A percentile compares a stretch with the other conserved stretches of the same genome.
Evolutionary conservation across 2,329 filamentous ascomycete species (phyloP).

Genomic region (Paraconiothyrium brasiliense): DNA sequence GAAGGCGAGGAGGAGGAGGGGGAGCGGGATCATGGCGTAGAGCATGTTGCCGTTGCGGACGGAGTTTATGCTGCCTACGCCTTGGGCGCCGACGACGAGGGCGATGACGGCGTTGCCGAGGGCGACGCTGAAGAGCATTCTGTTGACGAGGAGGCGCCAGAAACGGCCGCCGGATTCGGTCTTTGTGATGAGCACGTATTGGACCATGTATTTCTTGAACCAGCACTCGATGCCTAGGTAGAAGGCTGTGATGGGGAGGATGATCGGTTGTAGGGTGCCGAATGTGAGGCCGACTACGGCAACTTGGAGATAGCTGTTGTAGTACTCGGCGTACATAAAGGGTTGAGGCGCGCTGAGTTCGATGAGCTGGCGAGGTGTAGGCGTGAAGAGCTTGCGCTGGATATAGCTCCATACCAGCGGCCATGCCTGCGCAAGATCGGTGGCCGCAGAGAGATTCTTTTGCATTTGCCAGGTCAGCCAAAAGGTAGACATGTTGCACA

Average conservation of each 20-base stretch:
- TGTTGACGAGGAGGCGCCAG: slow-evolving; percentile 91
- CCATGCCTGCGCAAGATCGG: slow-evolving; percentile 88
- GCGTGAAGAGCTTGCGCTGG: slow-evolving; percentile 79
- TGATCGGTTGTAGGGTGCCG: slow-evolving; percentile 83
- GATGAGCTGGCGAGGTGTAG: slow-evolving; percentile 90
- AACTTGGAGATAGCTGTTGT: slow-evolving; percentile 97
- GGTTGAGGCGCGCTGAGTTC: slow-evolving; percentile 90
- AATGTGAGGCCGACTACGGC: slow-evolving; percentile 86
- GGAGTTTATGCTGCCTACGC: slow-evolving; percentile 56
- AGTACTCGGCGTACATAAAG: slow-evolving; percentile 95
- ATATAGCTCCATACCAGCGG: slow-evolving; percentile 82
- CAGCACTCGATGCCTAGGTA: slow-evolving; percentile 88
- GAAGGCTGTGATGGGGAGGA: slow-evolving; percentile 83
- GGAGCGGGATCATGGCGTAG: slow-evolving; percentile 75
- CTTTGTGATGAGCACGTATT: slow-evolving; percentile 91
- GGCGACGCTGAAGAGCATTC: slow-evolving; percentile 83
- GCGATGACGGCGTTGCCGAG: slow-evolving; percentile 82
- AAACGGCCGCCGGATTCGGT: slow-evolving; percentile 93
- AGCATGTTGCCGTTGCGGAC: slow-evolving; percentile 62
- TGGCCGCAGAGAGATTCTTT: slow-evolving; percentile 81
- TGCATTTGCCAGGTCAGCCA: slow-evolving; percentile 91
- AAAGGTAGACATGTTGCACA: slow-evolving; percentile 86
- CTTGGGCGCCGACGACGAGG: slow-evolving; percentile 77
- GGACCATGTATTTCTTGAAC: slow-evolving; percentile 91
- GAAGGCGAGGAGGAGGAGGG: slow-evolving; percentile 80